phyloP scores from a whole-genome alignment of 805 yeast species.

The Metschnikowia anglica region DNA sequence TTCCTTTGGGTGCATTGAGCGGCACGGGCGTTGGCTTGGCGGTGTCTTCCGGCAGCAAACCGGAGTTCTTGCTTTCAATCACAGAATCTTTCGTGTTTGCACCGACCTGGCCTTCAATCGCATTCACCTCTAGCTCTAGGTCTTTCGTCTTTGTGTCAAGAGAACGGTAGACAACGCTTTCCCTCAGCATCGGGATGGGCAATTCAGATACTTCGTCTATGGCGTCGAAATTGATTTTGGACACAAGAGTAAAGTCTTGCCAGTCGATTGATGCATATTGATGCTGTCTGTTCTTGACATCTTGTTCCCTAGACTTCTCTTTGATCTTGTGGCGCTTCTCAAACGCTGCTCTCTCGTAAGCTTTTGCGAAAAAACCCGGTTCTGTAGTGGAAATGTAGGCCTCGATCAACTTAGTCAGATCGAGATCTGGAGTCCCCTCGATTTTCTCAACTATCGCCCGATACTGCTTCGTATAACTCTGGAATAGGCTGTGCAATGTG shows the following conservation, averaged over 20 bases:
- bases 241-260: conserved; percentile 77
- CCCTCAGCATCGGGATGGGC: conserved; percentile 53
- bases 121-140: conserved; percentile 12
- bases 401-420: conserved; percentile 9
- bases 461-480: conserved; percentile 57
- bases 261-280: conserved; percentile 81
- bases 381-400: conserved; percentile 23
- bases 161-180: conserved; percentile 61
- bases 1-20: conserved; percentile 40
- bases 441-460: conserved; percentile 22
- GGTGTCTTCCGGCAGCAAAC: not conserved
- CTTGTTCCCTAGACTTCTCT: conserved; percentile 37
- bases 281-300: conserved; percentile 24
- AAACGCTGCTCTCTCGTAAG: conserved; percentile 59
- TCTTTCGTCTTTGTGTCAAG: conserved; percentile 49
- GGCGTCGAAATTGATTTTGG: conserved; percentile 63
- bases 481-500: conserved; percentile 55
- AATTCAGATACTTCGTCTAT: conserved; percentile 58
- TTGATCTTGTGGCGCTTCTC: conserved; percentile 39
- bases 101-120: not conserved
- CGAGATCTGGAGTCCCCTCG: conserved; percentile 10
- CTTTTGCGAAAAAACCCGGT: conserved; percentile 42
- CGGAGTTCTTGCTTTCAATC: conserved; percentile 1
- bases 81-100: not conserved
- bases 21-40: conserved; percentile 9